Conservation (phyloP, 1,284 basidiomycete genomes). For the Xerocomus nothofagi region DNA sequence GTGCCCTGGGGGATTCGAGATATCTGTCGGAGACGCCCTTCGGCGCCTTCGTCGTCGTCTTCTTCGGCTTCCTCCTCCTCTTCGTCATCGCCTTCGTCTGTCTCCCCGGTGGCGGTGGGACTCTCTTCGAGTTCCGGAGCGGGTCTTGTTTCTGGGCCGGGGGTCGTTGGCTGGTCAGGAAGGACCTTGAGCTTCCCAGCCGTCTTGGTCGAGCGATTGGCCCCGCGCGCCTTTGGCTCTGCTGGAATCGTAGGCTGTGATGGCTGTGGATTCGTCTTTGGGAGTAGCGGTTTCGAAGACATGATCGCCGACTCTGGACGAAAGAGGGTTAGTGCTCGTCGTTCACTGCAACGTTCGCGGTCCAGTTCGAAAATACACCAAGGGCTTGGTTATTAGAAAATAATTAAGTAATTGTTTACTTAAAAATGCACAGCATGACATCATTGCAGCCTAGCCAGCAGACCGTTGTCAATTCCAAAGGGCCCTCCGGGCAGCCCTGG, state of each 20-base stretch:
- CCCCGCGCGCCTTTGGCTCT: constrained; percentile 62
- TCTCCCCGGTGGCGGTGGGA: constrained; percentile 58
- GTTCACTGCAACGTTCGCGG: constrained; percentile 15
- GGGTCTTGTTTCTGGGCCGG: constrained; percentile 62
- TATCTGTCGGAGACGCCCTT: constrained; percentile 84
- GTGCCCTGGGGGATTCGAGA: constrained; percentile 93
- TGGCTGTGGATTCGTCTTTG: constrained; percentile 28
- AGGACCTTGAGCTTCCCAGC: constrained; percentile 90
- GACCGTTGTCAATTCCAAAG: no score
- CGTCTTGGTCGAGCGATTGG: constrained; percentile 84
- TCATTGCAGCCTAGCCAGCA: no score
- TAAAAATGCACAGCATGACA: constrained; percentile 11
- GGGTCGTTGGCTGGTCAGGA: constrained; percentile 85
- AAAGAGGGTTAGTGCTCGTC: constrained; percentile 10
- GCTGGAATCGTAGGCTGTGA: constrained; percentile 9
- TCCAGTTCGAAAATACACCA: constrained; percentile 22
- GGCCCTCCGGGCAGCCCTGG: no score
- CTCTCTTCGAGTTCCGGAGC: constrained; percentile 45
- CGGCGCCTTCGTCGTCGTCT: constrained; percentile 63
- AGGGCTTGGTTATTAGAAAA: constrained; percentile 4
- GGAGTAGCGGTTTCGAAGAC: constrained; percentile 34
- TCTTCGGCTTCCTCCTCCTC: constrained; percentile 68
- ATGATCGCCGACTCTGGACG: constrained; percentile 7
- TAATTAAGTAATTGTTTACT: constrained; percentile 12
- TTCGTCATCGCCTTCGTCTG: constrained; percentile 73